Conservation (phyloP, 2,329 filamentous ascomycete genomes). For the Colletotrichum cordylinicola region DNA sequence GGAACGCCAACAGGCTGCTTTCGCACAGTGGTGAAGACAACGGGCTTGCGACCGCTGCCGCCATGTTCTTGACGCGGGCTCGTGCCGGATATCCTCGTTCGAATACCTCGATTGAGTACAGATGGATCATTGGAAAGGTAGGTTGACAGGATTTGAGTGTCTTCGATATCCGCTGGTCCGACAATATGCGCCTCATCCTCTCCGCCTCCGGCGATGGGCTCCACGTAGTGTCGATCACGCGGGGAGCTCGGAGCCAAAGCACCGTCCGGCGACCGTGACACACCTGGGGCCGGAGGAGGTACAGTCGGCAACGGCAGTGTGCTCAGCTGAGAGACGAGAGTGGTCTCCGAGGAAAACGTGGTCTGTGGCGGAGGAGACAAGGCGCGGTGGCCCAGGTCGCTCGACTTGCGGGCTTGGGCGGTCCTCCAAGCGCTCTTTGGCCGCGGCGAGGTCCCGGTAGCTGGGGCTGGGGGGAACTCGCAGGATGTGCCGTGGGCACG, state of each 20-base stretch:
- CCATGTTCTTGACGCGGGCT: neutral
- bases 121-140: slow-evolving; percentile 17
- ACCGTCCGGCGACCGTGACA: neutral
- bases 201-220: slow-evolving; percentile 26
- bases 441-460: neutral
- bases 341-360: neutral
- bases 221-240: neutral
- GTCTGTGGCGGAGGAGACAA: neutral
- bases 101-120: neutral
- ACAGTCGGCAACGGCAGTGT: slow-evolving; percentile 8
- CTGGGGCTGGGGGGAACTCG: slow-evolving; percentile 46
- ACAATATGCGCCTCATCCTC: slow-evolving; percentile 59
- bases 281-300: slow-evolving; percentile 27
- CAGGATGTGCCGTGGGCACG: slow-evolving; percentile 63
- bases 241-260: neutral
- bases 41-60: slow-evolving; percentile 32
- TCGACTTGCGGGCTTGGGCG: neutral
- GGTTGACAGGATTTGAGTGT: slow-evolving; percentile 65
- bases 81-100: slow-evolving; percentile 9
- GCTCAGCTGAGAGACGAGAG: neutral
- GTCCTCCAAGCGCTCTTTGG: slow-evolving; percentile 8
- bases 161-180: slow-evolving; percentile 63
- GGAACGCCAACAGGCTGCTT: slow-evolving; percentile 50
- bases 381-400: neutral
- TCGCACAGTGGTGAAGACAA: slow-evolving; percentile 52